phyloP scores from a whole-genome alignment of 768 basidiomycete species.

The Suillus luteus region DNA sequence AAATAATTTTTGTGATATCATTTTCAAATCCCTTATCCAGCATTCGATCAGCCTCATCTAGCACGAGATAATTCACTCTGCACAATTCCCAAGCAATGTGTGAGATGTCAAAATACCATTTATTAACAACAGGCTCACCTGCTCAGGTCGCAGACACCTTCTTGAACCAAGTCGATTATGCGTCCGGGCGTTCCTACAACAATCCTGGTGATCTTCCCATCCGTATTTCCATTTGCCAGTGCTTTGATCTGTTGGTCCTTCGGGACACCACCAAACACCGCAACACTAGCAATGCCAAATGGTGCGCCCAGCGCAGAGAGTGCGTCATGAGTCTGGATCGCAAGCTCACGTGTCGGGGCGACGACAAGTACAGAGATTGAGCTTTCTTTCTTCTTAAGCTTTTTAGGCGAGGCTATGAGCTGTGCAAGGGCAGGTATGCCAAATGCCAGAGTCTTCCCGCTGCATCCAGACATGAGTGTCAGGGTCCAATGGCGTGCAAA shows the following conservation, averaged over 20 bases:
- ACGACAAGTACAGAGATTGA: conserved; percentile 74
- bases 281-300: conserved; percentile 78
- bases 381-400: conserved; percentile 33
- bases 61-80: conserved; percentile 87
- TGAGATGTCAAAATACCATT: neutral
- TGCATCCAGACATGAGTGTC: conserved; percentile 30
- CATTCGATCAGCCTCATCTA: conserved; percentile 99
- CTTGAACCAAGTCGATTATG: conserved; percentile 87
- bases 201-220: conserved; percentile 61
- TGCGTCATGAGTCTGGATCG: conserved; percentile 91
- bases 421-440: conserved; percentile 85
- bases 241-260: conserved; percentile 80
- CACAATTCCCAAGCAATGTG: conserved; percentile 8
- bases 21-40: conserved; percentile 98
- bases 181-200: conserved; percentile 96
- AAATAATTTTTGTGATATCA: conserved; percentile 91
- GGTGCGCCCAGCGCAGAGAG: conserved; percentile 72
- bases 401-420: conserved; percentile 48
- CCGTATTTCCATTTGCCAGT: conserved; percentile 56
- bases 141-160: conserved; percentile 82
- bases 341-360: conserved; percentile 95
- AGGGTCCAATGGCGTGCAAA: conserved; percentile 2
- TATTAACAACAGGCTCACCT: conserved; percentile 44
- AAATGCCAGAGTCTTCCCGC: conserved; percentile 96
- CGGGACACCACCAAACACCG: conserved; percentile 93